A percentile compares a stretch with the other conserved stretches of the same genome.
Conservation (phyloP, 2,329 filamentous ascomycete species). For the Monosporascus sp. region DNA sequence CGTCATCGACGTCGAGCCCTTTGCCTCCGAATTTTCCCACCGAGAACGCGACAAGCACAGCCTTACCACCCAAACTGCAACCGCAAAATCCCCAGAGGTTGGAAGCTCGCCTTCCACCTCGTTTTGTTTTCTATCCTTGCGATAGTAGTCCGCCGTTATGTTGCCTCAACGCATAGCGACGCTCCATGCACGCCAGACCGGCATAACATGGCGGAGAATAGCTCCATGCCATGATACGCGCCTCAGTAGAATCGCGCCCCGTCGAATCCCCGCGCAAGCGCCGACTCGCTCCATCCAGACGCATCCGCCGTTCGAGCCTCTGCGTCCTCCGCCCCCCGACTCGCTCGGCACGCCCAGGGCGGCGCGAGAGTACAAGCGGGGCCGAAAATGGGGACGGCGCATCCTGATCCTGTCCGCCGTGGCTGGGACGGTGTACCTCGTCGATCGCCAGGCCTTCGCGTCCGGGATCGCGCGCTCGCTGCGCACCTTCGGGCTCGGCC, state of each 20-base stretch:
- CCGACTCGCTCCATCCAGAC: constrained; percentile 18
- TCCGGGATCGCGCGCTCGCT: constrained; percentile 71
- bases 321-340: constrained; percentile 71
- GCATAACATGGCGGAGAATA: neutral
- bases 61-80: neutral
- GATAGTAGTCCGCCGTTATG: constrained; percentile 4
- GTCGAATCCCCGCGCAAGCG: neutral
- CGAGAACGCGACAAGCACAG: neutral
- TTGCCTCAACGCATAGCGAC: constrained; percentile 11
- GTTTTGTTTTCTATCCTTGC: neutral
- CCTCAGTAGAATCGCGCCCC: neutral
- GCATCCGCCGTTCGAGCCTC: constrained; percentile 50
- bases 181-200: constrained; percentile 7
- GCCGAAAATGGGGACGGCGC: constrained; percentile 72
- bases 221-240: constrained; percentile 1
- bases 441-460: constrained; percentile 73
- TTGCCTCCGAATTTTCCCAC: neutral
- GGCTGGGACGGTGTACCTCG: constrained; percentile 56
- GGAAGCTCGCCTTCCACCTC: constrained; percentile 11
- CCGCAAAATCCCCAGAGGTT: constrained; percentile 1
- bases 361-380: constrained; percentile 65
- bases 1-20: too few relatives aligned
- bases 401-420: constrained; percentile 56
- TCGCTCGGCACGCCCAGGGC: constrained; percentile 68
- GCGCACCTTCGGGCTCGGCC: constrained; percentile 73